phyloP scores from a whole-genome alignment of 345 rosid genomes.

The Eucalyptus camaldulensis region DNA sequence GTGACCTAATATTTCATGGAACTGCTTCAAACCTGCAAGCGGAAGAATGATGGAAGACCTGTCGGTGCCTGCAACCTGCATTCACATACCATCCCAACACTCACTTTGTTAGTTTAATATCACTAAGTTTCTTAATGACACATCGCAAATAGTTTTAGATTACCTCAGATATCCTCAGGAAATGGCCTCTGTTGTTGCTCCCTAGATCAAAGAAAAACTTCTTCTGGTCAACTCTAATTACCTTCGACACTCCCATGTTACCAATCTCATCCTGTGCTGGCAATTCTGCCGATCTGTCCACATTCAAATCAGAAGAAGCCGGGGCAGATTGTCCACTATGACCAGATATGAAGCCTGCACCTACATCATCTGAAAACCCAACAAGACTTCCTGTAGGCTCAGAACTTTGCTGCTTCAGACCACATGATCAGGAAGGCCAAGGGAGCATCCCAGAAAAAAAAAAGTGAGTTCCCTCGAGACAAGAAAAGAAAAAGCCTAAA shows the following conservation, averaged over 20 bases:
- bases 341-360: conserved; percentile 98
- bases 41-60: conserved; percentile 96
- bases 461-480: not conserved
- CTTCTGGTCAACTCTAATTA: conserved; percentile 86
- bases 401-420: conserved; percentile 44
- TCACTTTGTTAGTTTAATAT: not conserved
- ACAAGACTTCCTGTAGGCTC: conserved; percentile 63
- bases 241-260: conserved; percentile 55
- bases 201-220: conserved; percentile 95
- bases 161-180: conserved; percentile 95
- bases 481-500: not conserved
- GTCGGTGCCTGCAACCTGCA: conserved; percentile 91
- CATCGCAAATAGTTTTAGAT: not conserved
- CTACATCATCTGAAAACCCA: conserved; percentile 98
- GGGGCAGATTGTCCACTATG: conserved; percentile 65
- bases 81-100: not conserved
- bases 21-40: conserved; percentile 83
- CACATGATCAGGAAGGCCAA: not conserved
- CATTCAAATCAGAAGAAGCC: conserved; percentile 47
- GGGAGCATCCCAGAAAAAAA: not conserved
- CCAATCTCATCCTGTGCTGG: conserved; percentile 66
- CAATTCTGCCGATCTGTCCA: conserved; percentile 58
- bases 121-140: not conserved
- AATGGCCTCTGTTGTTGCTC: conserved; percentile 90
- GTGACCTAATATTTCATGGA: conserved; percentile 87